These are phyloP conservation scores for Rhodotorula sp. DNA, from an alignment of 1,284 basidiomycete species.

Conservation along the genomic window DNA sequence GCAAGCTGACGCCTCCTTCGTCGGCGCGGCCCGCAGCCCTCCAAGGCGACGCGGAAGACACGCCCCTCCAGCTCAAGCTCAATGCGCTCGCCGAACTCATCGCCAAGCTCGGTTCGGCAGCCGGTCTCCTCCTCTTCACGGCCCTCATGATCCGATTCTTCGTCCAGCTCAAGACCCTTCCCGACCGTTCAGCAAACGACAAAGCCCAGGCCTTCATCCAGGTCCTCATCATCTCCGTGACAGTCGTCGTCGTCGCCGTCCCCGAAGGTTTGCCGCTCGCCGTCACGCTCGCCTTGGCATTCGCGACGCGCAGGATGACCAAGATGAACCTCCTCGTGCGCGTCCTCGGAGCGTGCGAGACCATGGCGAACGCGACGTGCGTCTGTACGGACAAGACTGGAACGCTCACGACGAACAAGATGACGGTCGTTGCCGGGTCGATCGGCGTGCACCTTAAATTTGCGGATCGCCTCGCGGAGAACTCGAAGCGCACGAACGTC, in stretches of 20 bases:
- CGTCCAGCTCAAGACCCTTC: constrained; percentile 28
- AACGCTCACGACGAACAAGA: constrained; percentile 82
- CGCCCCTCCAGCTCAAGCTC: constrained; percentile 90
- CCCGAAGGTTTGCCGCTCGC: constrained; percentile 88
- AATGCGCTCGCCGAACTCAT: constrained; percentile 90
- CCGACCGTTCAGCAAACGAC: constrained; percentile 61
- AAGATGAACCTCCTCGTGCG: constrained; percentile 91
- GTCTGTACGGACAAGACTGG: constrained; percentile 50
- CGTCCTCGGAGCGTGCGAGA: constrained; percentile 93
- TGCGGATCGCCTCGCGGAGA: constrained; percentile 73
- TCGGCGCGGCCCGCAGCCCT: constrained; percentile 57
- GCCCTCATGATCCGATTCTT: constrained; percentile 77
- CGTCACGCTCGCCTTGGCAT: constrained; percentile 91
- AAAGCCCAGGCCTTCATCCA: constrained; percentile 91
- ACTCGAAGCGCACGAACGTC: constrained; percentile 71
- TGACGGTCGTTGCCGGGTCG: constrained; percentile 94
- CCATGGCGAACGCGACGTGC: constrained; percentile 96
- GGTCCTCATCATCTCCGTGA: constrained; percentile 92
- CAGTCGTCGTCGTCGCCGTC: constrained; percentile 92
- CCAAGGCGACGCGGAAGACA: constrained; percentile 75
- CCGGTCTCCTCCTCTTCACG: constrained; percentile 77
- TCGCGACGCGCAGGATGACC: constrained; percentile 97
- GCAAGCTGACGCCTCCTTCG: neutral
- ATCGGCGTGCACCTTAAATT: constrained; percentile 93
- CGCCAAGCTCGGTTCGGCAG: constrained; percentile 79